Conservation (phyloP, 768 basidiomycete genomes). For the Melanogaster broomeanus region DNA sequence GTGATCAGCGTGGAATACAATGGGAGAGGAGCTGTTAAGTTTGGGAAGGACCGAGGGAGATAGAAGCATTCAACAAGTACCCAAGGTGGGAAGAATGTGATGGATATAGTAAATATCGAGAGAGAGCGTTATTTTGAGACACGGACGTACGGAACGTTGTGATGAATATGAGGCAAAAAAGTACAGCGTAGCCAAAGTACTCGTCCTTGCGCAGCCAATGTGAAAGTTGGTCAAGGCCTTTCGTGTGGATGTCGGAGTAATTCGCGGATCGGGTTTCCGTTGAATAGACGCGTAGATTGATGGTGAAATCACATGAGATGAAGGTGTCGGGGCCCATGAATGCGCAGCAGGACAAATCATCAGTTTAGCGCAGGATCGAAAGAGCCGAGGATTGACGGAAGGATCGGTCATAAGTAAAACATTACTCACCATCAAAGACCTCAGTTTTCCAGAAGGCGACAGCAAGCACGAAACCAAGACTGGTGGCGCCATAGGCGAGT, state of each 20-base stretch:
- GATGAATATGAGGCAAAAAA: constrained; percentile 82
- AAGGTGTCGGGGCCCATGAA: too few relatives aligned
- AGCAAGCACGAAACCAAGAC: constrained; percentile 74
- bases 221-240: constrained; percentile 83
- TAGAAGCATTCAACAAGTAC: constrained; percentile 6
- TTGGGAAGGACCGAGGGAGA: constrained; percentile 10
- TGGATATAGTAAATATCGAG: constrained; percentile 9
- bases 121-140: constrained; percentile 1
- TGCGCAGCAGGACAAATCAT: not conserved
- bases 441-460: constrained; percentile 82
- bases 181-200: constrained; percentile 72
- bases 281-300: constrained; percentile 12
- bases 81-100: constrained; percentile 4
- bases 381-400: not conserved
- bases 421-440: constrained; percentile 73
- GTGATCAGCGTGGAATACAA: constrained; percentile 93
- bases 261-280: not conserved
- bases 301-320: not conserved
- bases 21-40: constrained; percentile 73
- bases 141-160: constrained; percentile 79
- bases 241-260: too few relatives aligned
- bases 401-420: not conserved
- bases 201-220: constrained; percentile 74
- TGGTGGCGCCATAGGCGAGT: constrained; percentile 75
- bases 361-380: constrained; percentile 2